Evolutionary conservation across 129 eudicot species (phyloP), one percentile per base, ranked within the genome.

Genomic region (Ambrosia artemisiifolia): DNA sequence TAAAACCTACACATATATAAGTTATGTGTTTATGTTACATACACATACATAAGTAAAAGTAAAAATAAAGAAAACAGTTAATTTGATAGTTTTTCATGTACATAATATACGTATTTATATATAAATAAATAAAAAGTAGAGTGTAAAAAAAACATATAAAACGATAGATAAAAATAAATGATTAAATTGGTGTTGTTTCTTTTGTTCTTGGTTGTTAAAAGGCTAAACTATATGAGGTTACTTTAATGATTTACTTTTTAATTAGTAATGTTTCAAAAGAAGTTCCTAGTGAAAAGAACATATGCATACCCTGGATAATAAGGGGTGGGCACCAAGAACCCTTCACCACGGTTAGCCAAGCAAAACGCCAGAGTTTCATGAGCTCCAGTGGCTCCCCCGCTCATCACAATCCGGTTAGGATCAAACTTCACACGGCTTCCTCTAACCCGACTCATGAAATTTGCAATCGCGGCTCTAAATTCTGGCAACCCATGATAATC

Each of bases 361-460:
- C 96, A 90, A 69, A 87, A 90, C 34, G 89, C 86, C 72, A 90
- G 35, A 0, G 83, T 85, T 69, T 90, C 96, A 64, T 87, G 91
- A 73, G 95, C 96, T 46, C 95, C 96, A 11, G 96, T 90, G 28
- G 96, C 96, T 48, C 95, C 95, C 20, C 96, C 96, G 32, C 91
- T 83, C 96, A 90, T 90, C 7, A 90, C 95, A 44, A 90, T 87
- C 65, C 91, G 88, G 49, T 77, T 69, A 2, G 96, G 87, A 69
- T 90, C 91, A 35, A 90, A 90, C 10, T 44, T 70, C 48, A 75
- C 96, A 19, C 78, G 72, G 6, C 85, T 72, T 53, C 83, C 89
- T 78, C 96, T 83, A 65, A 87, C 91, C 63, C 81, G 82, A 70
- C 83, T 87, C 96, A 90, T 90, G 74, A 85, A 87, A 42, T 81